Conservation (phyloP, 208 protist species). For the Acanthamoeba healyi region DNA sequence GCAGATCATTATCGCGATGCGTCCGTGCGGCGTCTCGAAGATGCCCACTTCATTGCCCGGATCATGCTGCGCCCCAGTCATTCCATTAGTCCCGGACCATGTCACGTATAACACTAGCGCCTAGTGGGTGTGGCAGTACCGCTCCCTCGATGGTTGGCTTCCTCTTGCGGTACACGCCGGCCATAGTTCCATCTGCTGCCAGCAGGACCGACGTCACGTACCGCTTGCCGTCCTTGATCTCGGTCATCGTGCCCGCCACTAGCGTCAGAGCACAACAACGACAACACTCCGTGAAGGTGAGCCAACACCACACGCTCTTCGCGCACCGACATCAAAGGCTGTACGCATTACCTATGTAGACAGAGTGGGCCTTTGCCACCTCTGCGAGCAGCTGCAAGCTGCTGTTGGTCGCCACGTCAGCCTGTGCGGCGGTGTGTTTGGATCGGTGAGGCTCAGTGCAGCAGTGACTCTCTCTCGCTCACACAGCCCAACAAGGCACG, state of each 20-base stretch:
- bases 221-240: background rate
- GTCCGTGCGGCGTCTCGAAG: constrained; percentile 13
- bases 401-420: background rate
- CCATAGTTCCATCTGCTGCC: background rate
- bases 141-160: constrained; percentile 42
- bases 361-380: background rate
- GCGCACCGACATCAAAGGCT: too few relatives aligned
- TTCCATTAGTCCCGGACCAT: background rate
- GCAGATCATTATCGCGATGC: constrained; percentile 72
- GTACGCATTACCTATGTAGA: background rate
- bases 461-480: too few relatives aligned
- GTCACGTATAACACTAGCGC: background rate
- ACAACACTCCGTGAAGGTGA: too few relatives aligned
- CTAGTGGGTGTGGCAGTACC: background rate
- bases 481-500: too few relatives aligned
- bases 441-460: too few relatives aligned
- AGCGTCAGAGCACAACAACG: too few relatives aligned
- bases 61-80: constrained; percentile 23
- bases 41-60: constrained; percentile 35
- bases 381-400: background rate
- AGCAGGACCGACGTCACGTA: constrained; percentile 30
- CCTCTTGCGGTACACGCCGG: constrained; percentile 8
- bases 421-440: background rate
- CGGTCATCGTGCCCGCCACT: constrained; percentile 52
- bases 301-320: too few relatives aligned